These are phyloP conservation scores for Daldinia concentrica DNA, from an alignment of 495 filamentous ascomycete species.

Conservation along the genomic window DNA sequence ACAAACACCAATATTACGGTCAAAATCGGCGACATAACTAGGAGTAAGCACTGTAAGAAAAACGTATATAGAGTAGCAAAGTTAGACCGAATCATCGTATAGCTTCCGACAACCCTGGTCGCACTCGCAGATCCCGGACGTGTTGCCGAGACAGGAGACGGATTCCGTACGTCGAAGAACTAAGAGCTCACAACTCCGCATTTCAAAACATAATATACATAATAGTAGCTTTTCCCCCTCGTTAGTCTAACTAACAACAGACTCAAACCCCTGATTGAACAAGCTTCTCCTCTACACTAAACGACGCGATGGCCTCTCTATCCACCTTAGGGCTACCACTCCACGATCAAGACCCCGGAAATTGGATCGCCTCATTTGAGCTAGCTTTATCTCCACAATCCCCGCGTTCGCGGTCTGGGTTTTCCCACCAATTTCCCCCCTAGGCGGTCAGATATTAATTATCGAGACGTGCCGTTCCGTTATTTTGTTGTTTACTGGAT, in stretches of 20 bases:
- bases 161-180: not conserved
- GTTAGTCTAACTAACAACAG: conserved; percentile 7
- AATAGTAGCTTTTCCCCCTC: not conserved
- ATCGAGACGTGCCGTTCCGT: not conserved
- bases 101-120: not conserved
- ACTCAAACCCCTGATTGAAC: not conserved
- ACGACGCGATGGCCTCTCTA: not conserved
- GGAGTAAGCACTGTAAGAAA: not conserved
- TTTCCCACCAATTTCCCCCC: conserved; percentile 9
- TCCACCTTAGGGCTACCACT: conserved; percentile 9
- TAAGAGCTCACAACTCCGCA: conserved; percentile 11
- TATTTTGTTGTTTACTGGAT: not conserved
- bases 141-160: conserved; percentile 8
- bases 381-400: conserved; percentile 37
- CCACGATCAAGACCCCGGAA: conserved; percentile 32
- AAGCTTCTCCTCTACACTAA: not conserved
- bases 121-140: not conserved
- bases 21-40: not conserved
- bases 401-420: conserved; percentile 26
- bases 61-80: not conserved
- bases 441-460: not conserved
- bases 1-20: not conserved
- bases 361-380: conserved; percentile 33
- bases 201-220: not conserved
- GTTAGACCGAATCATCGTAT: not conserved